A percentile compares a stretch with the other conserved stretches of the same genome.
phyloP scores from a whole-genome alignment of 2,329 filamentous ascomycete genomes.

The Purpureocillium lavendulum region DNA sequence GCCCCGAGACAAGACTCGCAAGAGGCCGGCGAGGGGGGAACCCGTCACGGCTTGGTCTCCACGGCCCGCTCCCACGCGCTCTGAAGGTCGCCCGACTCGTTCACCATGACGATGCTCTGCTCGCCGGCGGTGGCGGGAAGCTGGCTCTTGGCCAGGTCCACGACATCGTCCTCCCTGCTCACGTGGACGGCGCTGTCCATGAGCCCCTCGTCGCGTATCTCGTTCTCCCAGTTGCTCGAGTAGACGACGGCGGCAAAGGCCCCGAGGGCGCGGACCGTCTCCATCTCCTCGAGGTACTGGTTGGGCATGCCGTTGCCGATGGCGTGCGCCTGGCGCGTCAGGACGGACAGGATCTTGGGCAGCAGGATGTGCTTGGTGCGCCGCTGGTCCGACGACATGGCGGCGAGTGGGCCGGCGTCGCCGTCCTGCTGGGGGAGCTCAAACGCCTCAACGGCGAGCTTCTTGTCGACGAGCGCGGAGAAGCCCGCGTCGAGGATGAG shows the following conservation, averaged over 20 bases:
- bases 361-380: conserved; percentile 59
- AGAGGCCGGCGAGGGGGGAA: background rate
- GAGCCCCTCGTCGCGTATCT: conserved; percentile 44
- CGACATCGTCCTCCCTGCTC: conserved; percentile 13
- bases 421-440: conserved; percentile 35
- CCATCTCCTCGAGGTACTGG: conserved; percentile 67
- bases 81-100: conserved; percentile 48
- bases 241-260: conserved; percentile 84
- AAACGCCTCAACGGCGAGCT: conserved; percentile 72
- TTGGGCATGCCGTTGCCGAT: conserved; percentile 74
- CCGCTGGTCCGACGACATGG: conserved; percentile 34
- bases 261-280: conserved; percentile 66
- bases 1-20: conserved; percentile 5
- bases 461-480: conserved; percentile 72
- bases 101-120: conserved; percentile 47
- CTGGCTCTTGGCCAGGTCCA: conserved; percentile 3
- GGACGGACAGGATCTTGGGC: conserved; percentile 80
- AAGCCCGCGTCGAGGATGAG: conserved; percentile 84
- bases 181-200: conserved; percentile 28
- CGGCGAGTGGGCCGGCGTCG: conserved; percentile 28
- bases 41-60: conserved; percentile 16
- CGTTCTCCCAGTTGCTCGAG: conserved; percentile 71
- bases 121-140: conserved; percentile 20
- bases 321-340: conserved; percentile 82
- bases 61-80: conserved; percentile 60